These are phyloP conservation scores for Hyphopichia fennica DNA, from an alignment of 1,139 yeast species.

Conservation along the genomic window DNA sequence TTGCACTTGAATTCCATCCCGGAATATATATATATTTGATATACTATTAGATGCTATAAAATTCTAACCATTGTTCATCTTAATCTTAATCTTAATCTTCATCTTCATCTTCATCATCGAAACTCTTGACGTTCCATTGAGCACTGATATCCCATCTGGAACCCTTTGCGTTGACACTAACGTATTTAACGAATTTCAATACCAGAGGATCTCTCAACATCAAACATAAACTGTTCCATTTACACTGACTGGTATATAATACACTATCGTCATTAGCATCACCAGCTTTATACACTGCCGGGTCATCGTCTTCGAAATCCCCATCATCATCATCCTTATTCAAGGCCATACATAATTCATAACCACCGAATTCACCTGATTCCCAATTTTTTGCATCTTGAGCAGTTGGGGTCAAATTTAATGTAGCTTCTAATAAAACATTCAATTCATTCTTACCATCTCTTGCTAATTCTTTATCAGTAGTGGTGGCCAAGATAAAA, in stretches of 20 bases:
- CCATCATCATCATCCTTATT: slow-evolving; percentile 52
- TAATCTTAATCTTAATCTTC: background rate
- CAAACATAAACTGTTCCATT: slow-evolving; percentile 77
- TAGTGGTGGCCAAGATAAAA: slow-evolving; percentile 84
- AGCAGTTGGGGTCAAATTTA: slow-evolving; percentile 74
- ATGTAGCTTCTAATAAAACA: slow-evolving; percentile 63
- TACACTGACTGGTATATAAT: slow-evolving; percentile 75
- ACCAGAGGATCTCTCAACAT: slow-evolving; percentile 84
- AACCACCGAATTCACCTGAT: slow-evolving; percentile 88
- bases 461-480: slow-evolving; percentile 48
- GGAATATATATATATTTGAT: no score
- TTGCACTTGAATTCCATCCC: no score
- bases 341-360: slow-evolving; percentile 81
- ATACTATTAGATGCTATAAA: no score
- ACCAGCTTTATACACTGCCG: slow-evolving; percentile 55
- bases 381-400: slow-evolving; percentile 64
- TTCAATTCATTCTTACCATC: slow-evolving; percentile 44
- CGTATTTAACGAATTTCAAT: slow-evolving; percentile 87
- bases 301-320: slow-evolving; percentile 51
- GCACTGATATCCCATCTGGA: slow-evolving; percentile 89
- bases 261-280: slow-evolving; percentile 75
- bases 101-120: slow-evolving; percentile 20
- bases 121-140: slow-evolving; percentile 68
- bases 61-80: background rate
- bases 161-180: slow-evolving; percentile 84